Evolutionary conservation across 2,329 filamentous ascomycete species (phyloP).

Genomic region (Sarocladium brachiariae): DNA sequence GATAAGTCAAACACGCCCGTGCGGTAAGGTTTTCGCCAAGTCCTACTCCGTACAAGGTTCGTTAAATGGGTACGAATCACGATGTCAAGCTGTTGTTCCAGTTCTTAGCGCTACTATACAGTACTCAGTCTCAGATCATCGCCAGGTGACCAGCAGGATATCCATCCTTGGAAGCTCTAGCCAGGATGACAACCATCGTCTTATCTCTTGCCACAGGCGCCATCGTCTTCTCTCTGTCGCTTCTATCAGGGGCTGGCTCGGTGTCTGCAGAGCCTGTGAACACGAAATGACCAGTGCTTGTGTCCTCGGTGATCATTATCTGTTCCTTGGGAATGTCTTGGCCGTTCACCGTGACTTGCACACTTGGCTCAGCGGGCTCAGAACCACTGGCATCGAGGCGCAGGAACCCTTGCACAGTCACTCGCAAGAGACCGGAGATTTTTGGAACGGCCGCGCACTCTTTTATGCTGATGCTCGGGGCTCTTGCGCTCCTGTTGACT

Average conservation of each 20-base stretch:
- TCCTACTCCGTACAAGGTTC: too few relatives aligned
- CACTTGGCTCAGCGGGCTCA: not conserved
- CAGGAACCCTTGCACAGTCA: not conserved
- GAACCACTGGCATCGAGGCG: not conserved
- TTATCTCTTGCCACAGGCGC: conserved; percentile 15
- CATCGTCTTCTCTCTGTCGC: conserved; percentile 12
- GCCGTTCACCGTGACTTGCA: not conserved
- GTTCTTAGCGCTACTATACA: too few relatives aligned
- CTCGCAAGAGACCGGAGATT: not conserved
- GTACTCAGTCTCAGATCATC: conserved; percentile 6
- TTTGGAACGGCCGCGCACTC: not conserved
- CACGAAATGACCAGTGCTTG: not conserved
- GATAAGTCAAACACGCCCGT: too few relatives aligned
- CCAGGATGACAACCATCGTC: conserved; percentile 15
- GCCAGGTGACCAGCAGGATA: conserved; percentile 11
- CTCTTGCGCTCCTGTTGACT: not conserved
- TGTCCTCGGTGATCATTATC: not conserved
- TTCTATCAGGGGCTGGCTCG: conserved; percentile 7
- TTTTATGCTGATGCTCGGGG: not conserved
- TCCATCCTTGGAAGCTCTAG: conserved; percentile 9
- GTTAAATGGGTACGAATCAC: too few relatives aligned
- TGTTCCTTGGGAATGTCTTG: not conserved
- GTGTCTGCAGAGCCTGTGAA: not conserved
- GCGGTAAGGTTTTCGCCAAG: too few relatives aligned
- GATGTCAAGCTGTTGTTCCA: too few relatives aligned